Conservation (phyloP, 305 asterid genomes). For the Solanum hybrid region DNA sequence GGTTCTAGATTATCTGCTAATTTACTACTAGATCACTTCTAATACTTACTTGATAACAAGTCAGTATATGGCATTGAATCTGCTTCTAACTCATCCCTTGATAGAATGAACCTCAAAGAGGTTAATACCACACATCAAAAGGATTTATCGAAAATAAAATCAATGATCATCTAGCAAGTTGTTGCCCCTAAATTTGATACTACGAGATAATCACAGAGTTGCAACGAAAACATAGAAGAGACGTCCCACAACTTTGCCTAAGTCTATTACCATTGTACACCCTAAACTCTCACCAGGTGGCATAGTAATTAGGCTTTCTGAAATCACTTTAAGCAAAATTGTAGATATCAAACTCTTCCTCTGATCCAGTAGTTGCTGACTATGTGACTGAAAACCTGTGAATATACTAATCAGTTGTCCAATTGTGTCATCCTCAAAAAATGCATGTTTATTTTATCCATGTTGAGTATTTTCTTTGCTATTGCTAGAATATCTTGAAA, state of each 20-base stretch:
- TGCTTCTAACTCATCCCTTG: background rate
- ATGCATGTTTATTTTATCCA: background rate
- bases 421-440: background rate
- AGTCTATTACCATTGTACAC: background rate
- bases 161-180: background rate
- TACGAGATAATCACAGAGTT: background rate
- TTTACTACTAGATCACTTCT: background rate
- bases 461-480: background rate
- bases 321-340: background rate
- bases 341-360: background rate
- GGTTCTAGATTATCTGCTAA: background rate
- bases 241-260: background rate
- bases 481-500: background rate
- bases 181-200: background rate
- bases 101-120: background rate
- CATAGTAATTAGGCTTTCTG: background rate
- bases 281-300: background rate
- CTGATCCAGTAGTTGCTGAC: background rate
- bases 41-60: background rate
- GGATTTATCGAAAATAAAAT: background rate
- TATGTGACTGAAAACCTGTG: background rate
- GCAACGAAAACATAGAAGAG: background rate
- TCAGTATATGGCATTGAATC: background rate
- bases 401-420: background rate
- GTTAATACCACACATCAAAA: background rate